phyloP scores from a whole-genome alignment of 441 rosid species.

The Adansonia rubrostipa region DNA sequence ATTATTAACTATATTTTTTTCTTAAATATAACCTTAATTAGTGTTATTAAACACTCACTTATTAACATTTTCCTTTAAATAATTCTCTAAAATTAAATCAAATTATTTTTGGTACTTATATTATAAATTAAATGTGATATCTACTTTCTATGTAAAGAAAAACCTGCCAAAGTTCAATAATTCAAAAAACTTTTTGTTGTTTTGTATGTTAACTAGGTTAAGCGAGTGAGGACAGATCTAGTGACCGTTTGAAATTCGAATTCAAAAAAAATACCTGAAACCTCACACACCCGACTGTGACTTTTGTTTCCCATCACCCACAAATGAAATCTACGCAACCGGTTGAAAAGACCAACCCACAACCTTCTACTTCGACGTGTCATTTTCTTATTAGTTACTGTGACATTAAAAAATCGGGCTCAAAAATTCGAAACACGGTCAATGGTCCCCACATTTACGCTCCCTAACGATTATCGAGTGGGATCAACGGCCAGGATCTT shows the following conservation, averaged over 20 bases:
- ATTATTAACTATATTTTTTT: no score
- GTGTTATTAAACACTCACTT: no score
- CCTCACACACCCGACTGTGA: slow-evolving; percentile 38
- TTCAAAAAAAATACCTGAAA: slow-evolving; percentile 46
- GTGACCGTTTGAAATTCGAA: slow-evolving; percentile 90
- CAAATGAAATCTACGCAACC: slow-evolving; percentile 21
- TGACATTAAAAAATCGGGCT: not conserved
- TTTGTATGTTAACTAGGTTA: not conserved
- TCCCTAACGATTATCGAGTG: slow-evolving; percentile 52
- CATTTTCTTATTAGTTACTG: slow-evolving; percentile 17
- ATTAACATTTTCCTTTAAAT: no score
- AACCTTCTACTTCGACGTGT: slow-evolving; percentile 27
- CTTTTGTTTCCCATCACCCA: slow-evolving; percentile 16
- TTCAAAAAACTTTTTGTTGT: not conserved
- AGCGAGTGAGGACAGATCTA: slow-evolving; percentile 23
- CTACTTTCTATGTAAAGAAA: slow-evolving; percentile 17
- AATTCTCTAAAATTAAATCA: not conserved
- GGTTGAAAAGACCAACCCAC: not conserved
- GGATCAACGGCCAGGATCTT: slow-evolving; percentile 53
- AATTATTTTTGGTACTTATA: not conserved
- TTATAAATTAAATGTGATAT: not conserved
- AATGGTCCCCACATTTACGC: slow-evolving; percentile 49
- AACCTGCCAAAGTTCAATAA: slow-evolving; percentile 18
- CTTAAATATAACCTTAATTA: no score
- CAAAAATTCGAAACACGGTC: not conserved